Conservation (phyloP, 129 eudicot genomes). For the Glebionis coronaria region DNA sequence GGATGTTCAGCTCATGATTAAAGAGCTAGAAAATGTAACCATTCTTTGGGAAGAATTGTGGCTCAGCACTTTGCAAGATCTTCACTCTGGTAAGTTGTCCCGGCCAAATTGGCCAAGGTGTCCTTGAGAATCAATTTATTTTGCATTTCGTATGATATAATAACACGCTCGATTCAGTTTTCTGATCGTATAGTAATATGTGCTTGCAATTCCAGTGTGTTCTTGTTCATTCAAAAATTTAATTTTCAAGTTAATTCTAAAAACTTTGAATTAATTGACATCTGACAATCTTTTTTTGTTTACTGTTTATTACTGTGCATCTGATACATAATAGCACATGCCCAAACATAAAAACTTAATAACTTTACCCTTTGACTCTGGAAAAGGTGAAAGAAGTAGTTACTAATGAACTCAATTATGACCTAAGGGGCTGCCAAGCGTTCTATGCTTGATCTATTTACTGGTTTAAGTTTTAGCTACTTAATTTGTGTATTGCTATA, state of each 20-base stretch:
- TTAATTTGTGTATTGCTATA: background rate
- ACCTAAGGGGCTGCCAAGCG: conserved; percentile 9
- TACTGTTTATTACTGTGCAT: conserved; percentile 5
- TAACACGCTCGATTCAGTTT: conserved; percentile 5
- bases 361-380: background rate
- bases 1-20: conserved; percentile 88
- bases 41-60: conserved; percentile 99
- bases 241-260: background rate
- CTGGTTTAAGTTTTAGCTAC: background rate
- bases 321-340: conserved; percentile 4
- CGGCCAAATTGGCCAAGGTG: background rate
- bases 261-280: background rate
- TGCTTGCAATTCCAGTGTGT: conserved; percentile 14
- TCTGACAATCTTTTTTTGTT: background rate
- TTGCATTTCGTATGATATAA: background rate
- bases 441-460: conserved; percentile 12
- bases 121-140: background rate
- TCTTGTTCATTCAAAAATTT: background rate
- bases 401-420: background rate
- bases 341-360: background rate
- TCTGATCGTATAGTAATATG: background rate
- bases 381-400: conserved; percentile 15
- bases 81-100: conserved; percentile 73
- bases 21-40: conserved; percentile 93
- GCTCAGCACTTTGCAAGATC: conserved; percentile 99